Conservation (phyloP, 2,329 filamentous ascomycete species). For the Penicillium aurantiogriseum region DNA sequence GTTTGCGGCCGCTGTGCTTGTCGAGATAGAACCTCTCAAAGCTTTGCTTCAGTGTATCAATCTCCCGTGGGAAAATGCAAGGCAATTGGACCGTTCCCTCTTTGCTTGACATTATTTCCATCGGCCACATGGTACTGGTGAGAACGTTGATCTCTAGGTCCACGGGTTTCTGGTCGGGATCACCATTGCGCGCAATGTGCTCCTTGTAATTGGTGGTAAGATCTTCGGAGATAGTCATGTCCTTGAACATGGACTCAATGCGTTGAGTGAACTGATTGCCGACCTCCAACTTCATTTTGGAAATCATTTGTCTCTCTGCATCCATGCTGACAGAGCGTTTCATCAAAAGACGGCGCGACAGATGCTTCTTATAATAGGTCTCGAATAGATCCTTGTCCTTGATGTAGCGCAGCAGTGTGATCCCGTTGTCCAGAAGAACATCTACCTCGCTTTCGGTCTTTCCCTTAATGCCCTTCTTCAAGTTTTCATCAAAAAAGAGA, state of each 20-base stretch:
- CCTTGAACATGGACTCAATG: constrained; percentile 96
- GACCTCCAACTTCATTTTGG: constrained; percentile 93
- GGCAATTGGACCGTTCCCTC: constrained; percentile 47
- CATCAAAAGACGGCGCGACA: constrained; percentile 81
- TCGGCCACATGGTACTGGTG: constrained; percentile 92
- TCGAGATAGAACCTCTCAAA: constrained; percentile 87
- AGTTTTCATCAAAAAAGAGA: constrained; percentile 92
- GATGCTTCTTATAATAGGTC: constrained; percentile 95
- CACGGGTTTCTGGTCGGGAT: constrained; percentile 60
- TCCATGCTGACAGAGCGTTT: constrained; percentile 88
- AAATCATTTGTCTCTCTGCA: constrained; percentile 92
- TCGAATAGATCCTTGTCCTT: constrained; percentile 94
- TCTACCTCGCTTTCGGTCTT: constrained; percentile 90
- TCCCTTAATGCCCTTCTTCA: constrained; percentile 89
- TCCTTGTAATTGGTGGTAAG: constrained; percentile 74
- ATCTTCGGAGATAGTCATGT: constrained; percentile 85
- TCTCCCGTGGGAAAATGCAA: constrained; percentile 72
- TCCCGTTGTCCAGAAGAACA: constrained; percentile 79
- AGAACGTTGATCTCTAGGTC: constrained; percentile 83
- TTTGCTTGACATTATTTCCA: constrained; percentile 73
- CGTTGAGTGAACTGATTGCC: constrained; percentile 92
- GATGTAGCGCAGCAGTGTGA: constrained; percentile 81
- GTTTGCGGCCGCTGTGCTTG: constrained; percentile 80
- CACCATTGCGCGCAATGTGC: constrained; percentile 61
- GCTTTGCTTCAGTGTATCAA: constrained; percentile 73